phyloP scores from a whole-genome alignment of 805 yeast species.

The Lipomyces chichibuensis region DNA sequence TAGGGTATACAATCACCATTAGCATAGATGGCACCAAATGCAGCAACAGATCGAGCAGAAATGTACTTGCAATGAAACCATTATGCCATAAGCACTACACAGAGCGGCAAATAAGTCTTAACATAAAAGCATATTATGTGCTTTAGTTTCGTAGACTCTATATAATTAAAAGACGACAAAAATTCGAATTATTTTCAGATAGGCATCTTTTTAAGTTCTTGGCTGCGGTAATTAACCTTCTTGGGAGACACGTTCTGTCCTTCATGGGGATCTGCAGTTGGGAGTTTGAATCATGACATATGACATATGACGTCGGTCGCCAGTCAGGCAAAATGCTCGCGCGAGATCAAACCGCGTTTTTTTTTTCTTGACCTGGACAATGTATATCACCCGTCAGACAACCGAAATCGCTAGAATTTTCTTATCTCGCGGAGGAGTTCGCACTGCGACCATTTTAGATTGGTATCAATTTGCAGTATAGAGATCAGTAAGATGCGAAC shows the following conservation, averaged over 20 bases:
- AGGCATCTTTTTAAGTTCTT: not conserved
- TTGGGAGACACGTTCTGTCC: not conserved
- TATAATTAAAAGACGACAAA: no score
- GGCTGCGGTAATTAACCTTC: no score
- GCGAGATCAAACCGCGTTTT: not conserved
- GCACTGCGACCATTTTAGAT: not conserved
- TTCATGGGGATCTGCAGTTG: not conserved
- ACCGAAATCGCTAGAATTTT: not conserved
- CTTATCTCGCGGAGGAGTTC: not conserved
- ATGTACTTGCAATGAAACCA: not conserved
- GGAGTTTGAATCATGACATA: not conserved
- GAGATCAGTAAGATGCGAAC: conserved; percentile 15
- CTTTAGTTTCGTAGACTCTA: no score
- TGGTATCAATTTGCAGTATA: not conserved
- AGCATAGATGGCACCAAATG: not conserved
- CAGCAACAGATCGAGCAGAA: not conserved
- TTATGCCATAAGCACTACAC: not conserved
- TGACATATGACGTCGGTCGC: not conserved
- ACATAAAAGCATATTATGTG: not conserved
- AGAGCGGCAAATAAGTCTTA: not conserved
- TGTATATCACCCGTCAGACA: not conserved
- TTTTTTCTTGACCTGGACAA: not conserved
- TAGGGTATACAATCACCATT: not conserved
- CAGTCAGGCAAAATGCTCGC: not conserved
- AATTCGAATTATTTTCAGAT: not conserved